A percentile compares a stretch with the other conserved stretches of the same genome.
Evolutionary conservation across 108 stramenopile species (phyloP).

Genomic region (Hondaea fermentalgiana): DNA sequence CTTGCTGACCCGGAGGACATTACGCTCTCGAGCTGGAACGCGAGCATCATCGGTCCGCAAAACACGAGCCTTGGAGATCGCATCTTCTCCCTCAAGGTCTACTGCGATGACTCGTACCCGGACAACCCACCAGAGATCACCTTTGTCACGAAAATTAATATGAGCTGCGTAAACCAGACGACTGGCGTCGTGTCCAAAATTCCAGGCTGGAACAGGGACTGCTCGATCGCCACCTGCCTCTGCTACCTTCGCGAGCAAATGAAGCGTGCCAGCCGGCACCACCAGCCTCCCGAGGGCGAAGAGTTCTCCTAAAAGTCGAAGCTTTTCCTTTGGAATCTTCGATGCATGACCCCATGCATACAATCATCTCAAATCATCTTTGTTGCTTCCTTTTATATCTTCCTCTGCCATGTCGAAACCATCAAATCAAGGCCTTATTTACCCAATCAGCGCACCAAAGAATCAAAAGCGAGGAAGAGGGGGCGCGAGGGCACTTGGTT

Average conservation of each 20-base stretch:
- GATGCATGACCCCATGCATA: too few relatives aligned
- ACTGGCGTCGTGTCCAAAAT: background rate
- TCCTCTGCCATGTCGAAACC: too few relatives aligned
- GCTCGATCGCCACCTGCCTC: constrained; percentile 12
- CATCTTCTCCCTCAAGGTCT: background rate
- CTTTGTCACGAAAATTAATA: background rate
- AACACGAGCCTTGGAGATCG: background rate
- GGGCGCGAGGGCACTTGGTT: too few relatives aligned
- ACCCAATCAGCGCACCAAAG: too few relatives aligned
- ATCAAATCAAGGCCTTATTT: too few relatives aligned
- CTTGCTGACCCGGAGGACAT: constrained; percentile 14
- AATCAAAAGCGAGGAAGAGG: too few relatives aligned
- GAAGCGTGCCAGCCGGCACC: background rate
- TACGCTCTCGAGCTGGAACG: background rate
- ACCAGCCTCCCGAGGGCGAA: background rate
- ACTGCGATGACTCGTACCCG: constrained; percentile 10
- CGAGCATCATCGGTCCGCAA: background rate
- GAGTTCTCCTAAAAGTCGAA: background rate
- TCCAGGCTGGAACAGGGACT: constrained; percentile 4
- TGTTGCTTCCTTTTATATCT: too few relatives aligned
- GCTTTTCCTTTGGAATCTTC: too few relatives aligned
- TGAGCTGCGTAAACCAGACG: background rate
- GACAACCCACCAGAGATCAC: background rate
- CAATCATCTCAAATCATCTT: too few relatives aligned
- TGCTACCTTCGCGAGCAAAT: constrained; percentile 15